Evolutionary conservation across 768 basidiomycete genomes (phyloP).

Genomic region (Podaxis sp.): DNA sequence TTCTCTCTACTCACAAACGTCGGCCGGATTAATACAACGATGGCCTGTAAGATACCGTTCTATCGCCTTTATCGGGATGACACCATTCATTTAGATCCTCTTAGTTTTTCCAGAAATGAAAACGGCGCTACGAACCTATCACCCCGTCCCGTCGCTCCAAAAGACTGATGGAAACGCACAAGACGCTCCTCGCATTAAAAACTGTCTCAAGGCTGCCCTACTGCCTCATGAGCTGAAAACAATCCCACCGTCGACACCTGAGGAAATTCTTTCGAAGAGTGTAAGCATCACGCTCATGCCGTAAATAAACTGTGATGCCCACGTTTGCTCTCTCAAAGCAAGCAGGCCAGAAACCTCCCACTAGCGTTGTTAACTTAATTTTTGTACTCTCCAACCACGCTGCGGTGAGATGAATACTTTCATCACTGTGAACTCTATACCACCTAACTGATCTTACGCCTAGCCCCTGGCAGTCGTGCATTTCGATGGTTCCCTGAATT

Average conservation of each 20-base stretch:
- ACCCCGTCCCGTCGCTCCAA: slow-evolving; percentile 86
- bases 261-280: slow-evolving; percentile 63
- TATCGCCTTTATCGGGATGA: slow-evolving; percentile 17
- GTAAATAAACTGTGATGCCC: slow-evolving; percentile 13
- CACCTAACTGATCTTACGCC: neutral
- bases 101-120: slow-evolving; percentile 93
- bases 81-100: slow-evolving; percentile 22
- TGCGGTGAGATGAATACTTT: slow-evolving; percentile 42
- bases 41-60: slow-evolving; percentile 60
- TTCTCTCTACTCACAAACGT: slow-evolving; percentile 84
- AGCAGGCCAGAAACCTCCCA: slow-evolving; percentile 64
- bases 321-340: slow-evolving; percentile 32
- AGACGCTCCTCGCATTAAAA: slow-evolving; percentile 90
- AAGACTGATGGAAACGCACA: slow-evolving; percentile 86
- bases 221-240: slow-evolving; percentile 65
- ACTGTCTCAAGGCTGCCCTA: slow-evolving; percentile 78
- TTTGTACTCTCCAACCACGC: slow-evolving; percentile 81
- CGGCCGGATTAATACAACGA: slow-evolving; percentile 88
- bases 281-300: slow-evolving; percentile 36
- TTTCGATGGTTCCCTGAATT: slow-evolving; percentile 71
- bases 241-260: slow-evolving; percentile 67
- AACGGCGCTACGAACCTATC: slow-evolving; percentile 84
- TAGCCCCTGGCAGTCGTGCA: slow-evolving; percentile 62
- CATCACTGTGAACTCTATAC: neutral
- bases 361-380: slow-evolving; percentile 81